A percentile compares a stretch with the other conserved stretches of the same genome.
phyloP scores from a whole-genome alignment of 2,329 filamentous ascomycete species.

The Talaromyces sp. region DNA sequence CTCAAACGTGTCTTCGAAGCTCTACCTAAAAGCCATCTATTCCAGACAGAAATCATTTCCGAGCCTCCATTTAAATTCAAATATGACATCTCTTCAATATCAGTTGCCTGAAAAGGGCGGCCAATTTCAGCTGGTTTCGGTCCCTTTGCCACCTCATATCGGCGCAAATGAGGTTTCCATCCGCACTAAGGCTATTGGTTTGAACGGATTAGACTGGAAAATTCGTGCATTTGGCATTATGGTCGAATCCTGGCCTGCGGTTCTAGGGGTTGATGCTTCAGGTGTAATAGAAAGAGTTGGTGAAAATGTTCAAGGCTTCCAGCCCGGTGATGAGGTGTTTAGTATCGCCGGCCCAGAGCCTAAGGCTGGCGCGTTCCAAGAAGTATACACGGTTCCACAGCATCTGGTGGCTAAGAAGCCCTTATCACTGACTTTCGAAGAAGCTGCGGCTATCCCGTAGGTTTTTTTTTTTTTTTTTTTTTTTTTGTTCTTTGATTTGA shows the following conservation, averaged over 20 bases:
- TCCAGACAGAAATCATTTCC: too few relatives aligned
- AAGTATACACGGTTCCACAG: not conserved
- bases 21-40: too few relatives aligned
- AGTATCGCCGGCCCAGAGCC: not conserved
- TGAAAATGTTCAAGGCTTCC: not conserved
- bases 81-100: not conserved
- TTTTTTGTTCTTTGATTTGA: too few relatives aligned
- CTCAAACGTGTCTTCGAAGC: too few relatives aligned
- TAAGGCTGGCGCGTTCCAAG: not conserved
- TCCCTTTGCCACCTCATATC: not conserved
- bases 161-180: slow-evolving; percentile 1
- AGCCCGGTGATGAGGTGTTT: not conserved
- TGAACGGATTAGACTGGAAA: slow-evolving; percentile 4
- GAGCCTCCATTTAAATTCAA: too few relatives aligned
- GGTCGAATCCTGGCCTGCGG: slow-evolving; percentile 1
- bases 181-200: slow-evolving; percentile 1
- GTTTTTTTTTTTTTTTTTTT: not conserved
- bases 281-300: not conserved
- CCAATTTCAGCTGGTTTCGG: not conserved
- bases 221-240: slow-evolving; percentile 5
- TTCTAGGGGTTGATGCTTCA: slow-evolving; percentile 1
- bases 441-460: not conserved
- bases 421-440: not conserved
- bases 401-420: not conserved
- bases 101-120: not conserved